Evolutionary conservation across 768 basidiomycete genomes (phyloP).

Genomic region (Multifurca ochricompacta): DNA sequence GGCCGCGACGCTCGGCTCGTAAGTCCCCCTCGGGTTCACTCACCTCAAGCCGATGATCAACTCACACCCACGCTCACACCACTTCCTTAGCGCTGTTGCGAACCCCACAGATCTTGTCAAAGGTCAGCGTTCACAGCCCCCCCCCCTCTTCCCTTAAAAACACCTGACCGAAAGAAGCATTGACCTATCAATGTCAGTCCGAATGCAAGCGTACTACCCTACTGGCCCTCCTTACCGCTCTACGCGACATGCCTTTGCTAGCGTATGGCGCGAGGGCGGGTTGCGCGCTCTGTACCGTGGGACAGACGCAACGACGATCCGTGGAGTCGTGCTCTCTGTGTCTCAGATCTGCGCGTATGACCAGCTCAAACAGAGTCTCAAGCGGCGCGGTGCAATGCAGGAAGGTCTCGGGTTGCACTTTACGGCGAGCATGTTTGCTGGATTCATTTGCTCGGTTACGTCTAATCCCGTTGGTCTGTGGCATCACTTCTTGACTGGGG

Average conservation of each 20-base stretch:
- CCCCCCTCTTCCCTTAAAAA: background rate
- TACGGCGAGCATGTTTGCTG: slow-evolving; percentile 30
- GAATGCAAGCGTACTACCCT: slow-evolving; percentile 33
- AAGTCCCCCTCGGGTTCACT: slow-evolving; percentile 5
- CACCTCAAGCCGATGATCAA: background rate
- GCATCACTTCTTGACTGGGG: background rate
- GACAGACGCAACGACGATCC: slow-evolving; percentile 28
- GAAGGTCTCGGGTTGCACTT: slow-evolving; percentile 31
- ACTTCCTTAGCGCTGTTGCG: slow-evolving; percentile 30
- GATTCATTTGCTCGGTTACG: slow-evolving; percentile 32
- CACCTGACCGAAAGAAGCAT: too few relatives aligned
- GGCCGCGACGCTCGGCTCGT: slow-evolving; percentile 30
- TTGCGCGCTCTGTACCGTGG: slow-evolving; percentile 29
- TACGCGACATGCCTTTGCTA: slow-evolving; percentile 28
- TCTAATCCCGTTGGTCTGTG: slow-evolving; percentile 31
- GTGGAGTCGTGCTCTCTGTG: slow-evolving; percentile 30
- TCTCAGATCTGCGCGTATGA: slow-evolving; percentile 33
- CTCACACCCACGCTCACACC: background rate
- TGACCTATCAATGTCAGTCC: too few relatives aligned
- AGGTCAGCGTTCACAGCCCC: slow-evolving; percentile 18
- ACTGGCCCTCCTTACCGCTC: slow-evolving; percentile 29
- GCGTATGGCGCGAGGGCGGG: slow-evolving; percentile 28
- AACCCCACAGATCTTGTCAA: slow-evolving; percentile 33
- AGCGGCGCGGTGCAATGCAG: slow-evolving; percentile 27
- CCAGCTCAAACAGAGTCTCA: slow-evolving; percentile 30